A percentile compares a stretch with the other conserved stretches of the same genome.
phyloP scores from a whole-genome alignment of 1,139 yeast species.

The Wickerhamomyces sp. region DNA sequence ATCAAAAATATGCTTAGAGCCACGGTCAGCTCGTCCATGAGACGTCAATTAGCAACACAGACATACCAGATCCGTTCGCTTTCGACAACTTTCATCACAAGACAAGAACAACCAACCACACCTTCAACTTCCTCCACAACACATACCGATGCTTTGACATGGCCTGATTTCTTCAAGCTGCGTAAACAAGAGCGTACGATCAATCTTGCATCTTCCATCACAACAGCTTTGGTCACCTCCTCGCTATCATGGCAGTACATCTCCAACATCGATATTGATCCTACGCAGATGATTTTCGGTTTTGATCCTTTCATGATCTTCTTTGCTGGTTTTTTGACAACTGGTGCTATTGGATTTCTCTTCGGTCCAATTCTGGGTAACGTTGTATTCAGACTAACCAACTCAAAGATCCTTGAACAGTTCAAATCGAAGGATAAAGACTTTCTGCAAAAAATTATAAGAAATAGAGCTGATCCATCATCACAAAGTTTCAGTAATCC shows the following conservation, averaged over 20 bases:
- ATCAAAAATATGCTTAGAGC: slow-evolving; percentile 3
- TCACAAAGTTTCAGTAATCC: slow-evolving; percentile 90
- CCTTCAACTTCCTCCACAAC: background rate
- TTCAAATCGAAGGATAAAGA: slow-evolving; percentile 61
- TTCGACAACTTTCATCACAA: background rate
- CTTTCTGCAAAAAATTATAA: slow-evolving; percentile 67
- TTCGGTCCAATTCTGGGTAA: slow-evolving; percentile 83
- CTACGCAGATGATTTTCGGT: slow-evolving; percentile 78
- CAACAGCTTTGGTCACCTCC: slow-evolving; percentile 67
- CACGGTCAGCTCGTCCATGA: slow-evolving; percentile 2
- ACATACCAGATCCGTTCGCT: slow-evolving; percentile 1
- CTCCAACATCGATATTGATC: slow-evolving; percentile 77
- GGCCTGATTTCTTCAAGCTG: slow-evolving; percentile 77
- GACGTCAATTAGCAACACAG: slow-evolving; percentile 2
- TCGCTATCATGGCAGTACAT: slow-evolving; percentile 70
- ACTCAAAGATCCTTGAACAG: slow-evolving; percentile 40
- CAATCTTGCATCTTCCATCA: slow-evolving; percentile 59
- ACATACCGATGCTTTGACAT: slow-evolving; percentile 26
- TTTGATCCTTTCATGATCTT: slow-evolving; percentile 80
- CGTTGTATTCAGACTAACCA: slow-evolving; percentile 52
- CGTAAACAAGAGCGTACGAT: slow-evolving; percentile 71
- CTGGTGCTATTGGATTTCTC: slow-evolving; percentile 76
- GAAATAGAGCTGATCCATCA: slow-evolving; percentile 89
- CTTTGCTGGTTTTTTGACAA: slow-evolving; percentile 58
- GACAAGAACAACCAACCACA: background rate